A percentile compares a stretch with the other conserved stretches of the same genome.
These are phyloP conservation scores for Nitzschia putrida DNA, from an alignment of 108 stramenopile species.

Conservation along the genomic window DNA sequence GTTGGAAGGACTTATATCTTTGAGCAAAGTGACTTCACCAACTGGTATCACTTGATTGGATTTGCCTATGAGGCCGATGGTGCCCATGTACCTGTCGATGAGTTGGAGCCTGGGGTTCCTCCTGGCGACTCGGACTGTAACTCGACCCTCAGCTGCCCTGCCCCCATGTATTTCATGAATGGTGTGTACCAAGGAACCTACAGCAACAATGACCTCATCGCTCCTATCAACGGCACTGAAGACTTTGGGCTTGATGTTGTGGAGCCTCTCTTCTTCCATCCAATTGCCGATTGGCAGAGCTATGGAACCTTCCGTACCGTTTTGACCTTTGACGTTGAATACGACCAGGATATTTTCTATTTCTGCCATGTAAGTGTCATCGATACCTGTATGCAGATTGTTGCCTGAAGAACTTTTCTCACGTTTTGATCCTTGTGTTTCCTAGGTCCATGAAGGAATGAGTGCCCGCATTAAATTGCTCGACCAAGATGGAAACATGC, in stretches of 20 bases:
- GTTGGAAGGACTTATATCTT: conserved; percentile 35
- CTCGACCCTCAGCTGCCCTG: conserved; percentile 58
- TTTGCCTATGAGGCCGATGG: conserved; percentile 89
- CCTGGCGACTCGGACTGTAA: conserved; percentile 49
- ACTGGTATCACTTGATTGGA: conserved; percentile 52
- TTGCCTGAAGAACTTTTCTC: no score
- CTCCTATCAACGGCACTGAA: conserved; percentile 15
- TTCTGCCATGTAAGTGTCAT: conserved; percentile 84
- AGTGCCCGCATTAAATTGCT: conserved; percentile 70
- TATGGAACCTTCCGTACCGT: conserved; percentile 60
- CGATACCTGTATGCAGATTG: no score
- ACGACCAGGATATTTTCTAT: conserved; percentile 80
- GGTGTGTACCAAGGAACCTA: conserved; percentile 59
- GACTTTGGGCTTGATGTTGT: conserved; percentile 86
- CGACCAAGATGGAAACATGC: conserved; percentile 41
- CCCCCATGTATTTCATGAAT: conserved; percentile 79
- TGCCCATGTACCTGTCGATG: conserved; percentile 76
- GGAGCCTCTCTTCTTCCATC: conserved; percentile 80
- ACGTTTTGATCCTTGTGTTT: background rate
- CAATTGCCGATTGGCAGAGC: conserved; percentile 65
- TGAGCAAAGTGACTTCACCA: conserved; percentile 27
- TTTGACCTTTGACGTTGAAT: conserved; percentile 53
- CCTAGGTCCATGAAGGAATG: conserved; percentile 20
- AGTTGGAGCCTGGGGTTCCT: conserved; percentile 74
- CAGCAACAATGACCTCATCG: conserved; percentile 41